Evolutionary conservation across 257 asterid genomes (phyloP).

Genomic region (Nicotiana otophora): DNA sequence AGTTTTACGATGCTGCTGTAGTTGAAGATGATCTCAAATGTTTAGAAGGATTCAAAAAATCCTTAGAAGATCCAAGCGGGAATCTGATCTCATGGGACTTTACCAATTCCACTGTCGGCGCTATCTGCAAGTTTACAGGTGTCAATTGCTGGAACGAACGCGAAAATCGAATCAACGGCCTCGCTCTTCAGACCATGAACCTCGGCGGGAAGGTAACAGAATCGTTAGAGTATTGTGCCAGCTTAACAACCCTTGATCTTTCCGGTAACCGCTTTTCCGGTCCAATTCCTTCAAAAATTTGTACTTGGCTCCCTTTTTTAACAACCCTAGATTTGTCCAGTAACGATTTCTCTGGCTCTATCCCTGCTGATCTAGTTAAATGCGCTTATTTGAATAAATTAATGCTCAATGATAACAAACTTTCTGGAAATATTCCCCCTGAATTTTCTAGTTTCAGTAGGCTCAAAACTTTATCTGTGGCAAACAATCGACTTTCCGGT

Average conservation of each 20-base stretch:
- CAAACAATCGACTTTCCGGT: constrained; percentile 61
- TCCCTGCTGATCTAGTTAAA: constrained; percentile 62
- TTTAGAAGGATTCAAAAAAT: constrained; percentile 48
- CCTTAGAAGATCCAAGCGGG: constrained; percentile 40
- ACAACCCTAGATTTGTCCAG: constrained; percentile 60
- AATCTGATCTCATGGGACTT: constrained; percentile 54
- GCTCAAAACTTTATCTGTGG: constrained; percentile 53
- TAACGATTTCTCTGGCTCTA: constrained; percentile 57
- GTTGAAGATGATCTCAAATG: constrained; percentile 70
- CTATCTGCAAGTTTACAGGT: constrained; percentile 55
- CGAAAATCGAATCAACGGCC: constrained; percentile 51
- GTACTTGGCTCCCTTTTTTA: constrained; percentile 79
- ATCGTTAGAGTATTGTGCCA: constrained; percentile 47
- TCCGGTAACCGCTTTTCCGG: constrained; percentile 70
- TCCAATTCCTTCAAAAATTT: constrained; percentile 59
- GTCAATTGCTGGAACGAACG: constrained; percentile 75
- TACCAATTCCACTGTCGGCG: constrained; percentile 44
- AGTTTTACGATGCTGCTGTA: background rate
- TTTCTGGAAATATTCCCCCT: constrained; percentile 59
- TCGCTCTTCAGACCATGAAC: constrained; percentile 45
- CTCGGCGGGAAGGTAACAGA: constrained; percentile 50
- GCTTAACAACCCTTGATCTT: constrained; percentile 58
- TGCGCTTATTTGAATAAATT: constrained; percentile 59
- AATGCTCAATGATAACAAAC: constrained; percentile 41
- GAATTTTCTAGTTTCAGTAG: constrained; percentile 57